Percentiles rank a stretch among this genome's conserved stretches.
Conservation (phyloP, 768 basidiomycete genomes). For the Hortiboletus flavorubellus region DNA sequence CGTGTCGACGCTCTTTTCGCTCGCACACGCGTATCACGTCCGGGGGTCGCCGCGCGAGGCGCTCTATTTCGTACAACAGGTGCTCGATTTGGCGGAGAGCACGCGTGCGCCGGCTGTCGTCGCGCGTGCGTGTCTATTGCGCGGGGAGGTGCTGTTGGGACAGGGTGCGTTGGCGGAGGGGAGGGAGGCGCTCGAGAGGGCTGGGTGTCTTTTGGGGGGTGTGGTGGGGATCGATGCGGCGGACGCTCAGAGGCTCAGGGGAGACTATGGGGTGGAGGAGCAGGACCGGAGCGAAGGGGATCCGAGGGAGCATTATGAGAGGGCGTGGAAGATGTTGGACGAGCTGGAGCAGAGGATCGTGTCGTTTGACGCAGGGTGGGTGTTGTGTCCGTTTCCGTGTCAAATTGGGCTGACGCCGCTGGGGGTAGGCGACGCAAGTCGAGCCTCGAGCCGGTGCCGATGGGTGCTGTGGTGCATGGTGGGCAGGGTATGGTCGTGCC, state of each 20-base stretch:
- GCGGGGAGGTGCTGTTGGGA: constrained; percentile 68
- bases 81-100: constrained; percentile 65
- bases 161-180: constrained; percentile 60
- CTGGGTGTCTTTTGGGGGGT: constrained; percentile 43
- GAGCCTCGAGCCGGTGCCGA: constrained; percentile 32
- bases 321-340: constrained; percentile 56
- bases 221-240: constrained; percentile 56
- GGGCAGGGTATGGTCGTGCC: constrained; percentile 55
- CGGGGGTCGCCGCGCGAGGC: constrained; percentile 85
- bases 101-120: constrained; percentile 63
- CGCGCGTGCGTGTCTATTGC: constrained; percentile 61
- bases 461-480: constrained; percentile 17
- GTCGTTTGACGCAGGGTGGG: constrained; percentile 52
- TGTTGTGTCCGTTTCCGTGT: neutral
- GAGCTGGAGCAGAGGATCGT: constrained; percentile 57
- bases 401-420: neutral
- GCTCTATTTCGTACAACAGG: constrained; percentile 79
- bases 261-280: constrained; percentile 44
- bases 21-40: constrained; percentile 59
- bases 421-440: constrained; percentile 43
- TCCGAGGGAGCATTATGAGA: constrained; percentile 52
- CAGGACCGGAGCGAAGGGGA: constrained; percentile 29
- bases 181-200: constrained; percentile 48
- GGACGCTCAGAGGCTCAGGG: constrained; percentile 53
- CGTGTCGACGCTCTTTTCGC: constrained; percentile 58